Evolutionary conservation across 1,284 basidiomycete genomes (phyloP), one percentile per base, ranked within the genome.

Genomic region (Naganishia albida): DNA sequence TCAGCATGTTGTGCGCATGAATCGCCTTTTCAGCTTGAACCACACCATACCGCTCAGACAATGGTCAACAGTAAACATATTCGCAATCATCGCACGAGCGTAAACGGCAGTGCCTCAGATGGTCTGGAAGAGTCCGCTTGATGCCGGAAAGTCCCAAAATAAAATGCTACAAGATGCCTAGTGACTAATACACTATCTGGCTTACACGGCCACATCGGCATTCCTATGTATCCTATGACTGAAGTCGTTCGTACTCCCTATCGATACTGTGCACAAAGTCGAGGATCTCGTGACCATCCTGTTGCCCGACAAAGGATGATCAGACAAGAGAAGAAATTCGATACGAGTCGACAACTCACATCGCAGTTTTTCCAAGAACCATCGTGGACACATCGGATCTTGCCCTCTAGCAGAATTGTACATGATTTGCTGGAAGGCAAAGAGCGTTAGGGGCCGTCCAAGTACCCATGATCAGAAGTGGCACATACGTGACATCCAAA

Each of bases 301-400:
- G 68, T 49, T 64, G 59, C 62, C 23, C 67, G 49, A 67, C n/a
- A 34, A 62, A 43, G 34, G 28, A 52, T 52, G 39, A 51, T 40
- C n/a, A 60, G 25, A 55, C 39, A 42, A 30, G 20, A 20, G 16
- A 25, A 43, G 12, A 10, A 2, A 7, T 2, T 7, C 7, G n/a
- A 43, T 20, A 28, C 20, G 50, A 39, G 16, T 51, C 38, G 40
- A 44, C n/a, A 2, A 79, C 87, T 77, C 75, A 91, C 91, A 80
- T 92, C 87, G 77, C 91, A 94, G 42, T 87, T 82, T 72, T 88
- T 87, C 91, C 91, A 94, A 57, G 82, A 85, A 69, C 90, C 90
- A 72, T 88, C 78, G 40, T 79, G 89, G 40, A 91, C 81, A 73
- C 91, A 93, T 20, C 88, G 85, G 60, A 84, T 79, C 69, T 81